Evolutionary conservation across 1,284 basidiomycete genomes (phyloP).

Genomic region (Coniophora puteana): DNA sequence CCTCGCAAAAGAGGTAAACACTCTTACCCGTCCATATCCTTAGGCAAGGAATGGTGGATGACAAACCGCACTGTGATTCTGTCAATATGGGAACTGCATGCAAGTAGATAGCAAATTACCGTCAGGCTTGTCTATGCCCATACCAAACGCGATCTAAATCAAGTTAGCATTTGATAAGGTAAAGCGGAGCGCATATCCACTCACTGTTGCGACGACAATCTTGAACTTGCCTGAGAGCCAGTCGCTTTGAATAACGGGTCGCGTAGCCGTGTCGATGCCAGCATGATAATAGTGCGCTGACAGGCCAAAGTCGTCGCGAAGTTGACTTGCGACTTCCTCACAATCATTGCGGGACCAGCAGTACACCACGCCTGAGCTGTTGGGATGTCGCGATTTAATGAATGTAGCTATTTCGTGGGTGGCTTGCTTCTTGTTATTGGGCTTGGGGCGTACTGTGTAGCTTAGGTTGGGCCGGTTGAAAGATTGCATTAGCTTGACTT

Average conservation of each 20-base stretch:
- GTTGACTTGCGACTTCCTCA: conserved; percentile 72
- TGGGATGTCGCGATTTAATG: conserved; percentile 57
- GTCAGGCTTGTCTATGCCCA: conserved; percentile 94
- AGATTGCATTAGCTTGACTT: conserved; percentile 70
- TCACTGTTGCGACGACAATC: conserved; percentile 89
- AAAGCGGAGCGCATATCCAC: conserved; percentile 13
- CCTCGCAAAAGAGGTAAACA: neutral
- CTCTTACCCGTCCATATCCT: conserved; percentile 59
- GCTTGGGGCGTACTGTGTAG: conserved; percentile 71
- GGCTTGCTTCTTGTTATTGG: conserved; percentile 43
- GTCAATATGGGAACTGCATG: conserved; percentile 1
- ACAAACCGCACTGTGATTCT: conserved; percentile 64
- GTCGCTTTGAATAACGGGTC: conserved; percentile 58
- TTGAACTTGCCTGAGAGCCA: conserved; percentile 78
- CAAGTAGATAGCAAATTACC: conserved; percentile 34
- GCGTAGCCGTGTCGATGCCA: conserved; percentile 64
- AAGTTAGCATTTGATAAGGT: conserved; percentile 11
- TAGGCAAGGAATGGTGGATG: conserved; percentile 71
- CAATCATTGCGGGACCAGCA: conserved; percentile 71
- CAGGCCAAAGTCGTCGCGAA: conserved; percentile 57
- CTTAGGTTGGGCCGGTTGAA: conserved; percentile 92
- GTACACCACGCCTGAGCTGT: conserved; percentile 86
- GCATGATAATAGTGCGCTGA: conserved; percentile 88
- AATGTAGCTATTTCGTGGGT: conserved; percentile 69
- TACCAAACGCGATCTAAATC: conserved; percentile 83